phyloP scores from a whole-genome alignment of 495 filamentous ascomycete genomes.

The Aspergillus cristatus region DNA sequence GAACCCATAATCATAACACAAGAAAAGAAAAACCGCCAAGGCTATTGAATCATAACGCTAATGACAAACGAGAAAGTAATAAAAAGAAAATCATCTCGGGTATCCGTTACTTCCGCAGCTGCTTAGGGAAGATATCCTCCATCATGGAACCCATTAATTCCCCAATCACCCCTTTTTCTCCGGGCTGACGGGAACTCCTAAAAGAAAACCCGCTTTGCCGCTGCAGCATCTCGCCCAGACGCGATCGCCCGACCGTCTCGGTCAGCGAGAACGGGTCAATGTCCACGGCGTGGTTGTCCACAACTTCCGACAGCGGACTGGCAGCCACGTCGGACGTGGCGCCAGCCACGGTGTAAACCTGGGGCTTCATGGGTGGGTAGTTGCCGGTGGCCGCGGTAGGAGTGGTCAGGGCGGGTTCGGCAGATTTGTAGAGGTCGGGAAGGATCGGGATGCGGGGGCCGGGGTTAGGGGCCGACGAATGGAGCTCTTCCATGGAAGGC shows the following conservation, averaged over 20 bases:
- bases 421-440: slow-evolving; percentile 32
- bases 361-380: slow-evolving; percentile 41
- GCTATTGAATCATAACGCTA: slow-evolving; percentile 7
- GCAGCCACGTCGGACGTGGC: slow-evolving; percentile 42
- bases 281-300: slow-evolving; percentile 47
- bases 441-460: slow-evolving; percentile 45
- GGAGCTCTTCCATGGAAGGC: slow-evolving; percentile 40
- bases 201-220: slow-evolving; percentile 12
- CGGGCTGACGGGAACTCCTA: slow-evolving; percentile 33
- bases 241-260: slow-evolving; percentile 37
- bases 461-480: slow-evolving; percentile 18
- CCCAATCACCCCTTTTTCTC: too few relatives aligned
- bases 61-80: too few relatives aligned
- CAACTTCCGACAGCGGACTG: slow-evolving; percentile 49
- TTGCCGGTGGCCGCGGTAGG: slow-evolving; percentile 9
- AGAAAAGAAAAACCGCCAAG: slow-evolving; percentile 3
- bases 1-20: neutral
- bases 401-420: slow-evolving; percentile 9
- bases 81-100: too few relatives aligned
- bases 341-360: slow-evolving; percentile 47
- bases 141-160: slow-evolving; percentile 44
- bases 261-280: slow-evolving; percentile 52
- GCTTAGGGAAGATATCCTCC: slow-evolving; percentile 46
- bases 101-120: slow-evolving; percentile 2
- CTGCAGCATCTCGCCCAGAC: slow-evolving; percentile 28